A percentile compares a stretch with the other conserved stretches of the same genome.
phyloP scores from a whole-genome alignment of 225 moss, liverwort and hornwort genomes.

The Neckera pumila region DNA sequence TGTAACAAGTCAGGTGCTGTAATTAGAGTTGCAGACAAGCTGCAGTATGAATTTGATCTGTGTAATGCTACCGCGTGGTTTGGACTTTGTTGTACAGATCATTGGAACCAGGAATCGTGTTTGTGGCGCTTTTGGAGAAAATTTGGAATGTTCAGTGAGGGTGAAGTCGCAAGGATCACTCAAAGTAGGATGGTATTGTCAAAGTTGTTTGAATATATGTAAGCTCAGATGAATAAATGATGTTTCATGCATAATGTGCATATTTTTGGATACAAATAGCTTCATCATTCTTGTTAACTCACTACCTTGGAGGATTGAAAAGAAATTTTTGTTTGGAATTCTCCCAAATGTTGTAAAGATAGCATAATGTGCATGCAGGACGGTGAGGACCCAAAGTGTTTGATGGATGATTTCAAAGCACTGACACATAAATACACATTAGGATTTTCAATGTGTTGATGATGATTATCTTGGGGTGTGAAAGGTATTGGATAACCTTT shows the following conservation, averaged over 20 bases:
- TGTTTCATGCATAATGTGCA: not conserved
- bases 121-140: not conserved
- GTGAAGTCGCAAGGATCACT: not conserved
- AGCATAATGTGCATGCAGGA: not conserved
- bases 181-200: not conserved
- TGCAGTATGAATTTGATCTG: not conserved
- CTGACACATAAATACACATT: too few relatives aligned
- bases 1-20: not conserved
- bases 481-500: not conserved
- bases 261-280: not conserved
- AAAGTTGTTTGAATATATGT: not conserved
- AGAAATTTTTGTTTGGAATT: not conserved
- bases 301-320: not conserved
- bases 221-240: too few relatives aligned
- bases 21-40: not conserved
- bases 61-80: not conserved
- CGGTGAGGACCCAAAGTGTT: too few relatives aligned
- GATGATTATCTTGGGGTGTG: not conserved
- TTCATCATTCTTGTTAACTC: not conserved
- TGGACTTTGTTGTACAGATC: not conserved
- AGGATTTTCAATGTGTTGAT: not conserved
- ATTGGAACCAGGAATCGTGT: not conserved
- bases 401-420: not conserved
- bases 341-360: not conserved
- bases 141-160: not conserved